A percentile compares a stretch with the other conserved stretches of the same genome.
phyloP scores from a whole-genome alignment of 345 rosid species.

The Rhodamnia rubescens region DNA sequence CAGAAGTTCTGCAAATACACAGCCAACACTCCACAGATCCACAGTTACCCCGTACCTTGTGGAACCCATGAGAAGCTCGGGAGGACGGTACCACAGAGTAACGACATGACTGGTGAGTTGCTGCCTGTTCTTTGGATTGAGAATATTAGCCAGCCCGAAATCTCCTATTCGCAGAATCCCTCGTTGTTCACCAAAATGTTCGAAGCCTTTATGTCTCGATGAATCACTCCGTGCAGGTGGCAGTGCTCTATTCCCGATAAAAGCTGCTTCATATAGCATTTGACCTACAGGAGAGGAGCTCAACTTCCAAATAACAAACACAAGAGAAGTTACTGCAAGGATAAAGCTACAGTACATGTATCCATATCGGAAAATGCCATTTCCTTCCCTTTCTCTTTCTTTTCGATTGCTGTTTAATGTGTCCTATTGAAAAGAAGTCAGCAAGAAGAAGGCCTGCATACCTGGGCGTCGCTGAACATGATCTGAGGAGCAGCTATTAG shows the following conservation, averaged over 20 bases:
- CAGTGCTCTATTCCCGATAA: constrained; percentile 28
- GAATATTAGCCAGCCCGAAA: constrained; percentile 28
- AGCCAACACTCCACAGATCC: constrained; percentile 40
- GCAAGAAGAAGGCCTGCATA: neutral
- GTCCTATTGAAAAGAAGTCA: neutral
- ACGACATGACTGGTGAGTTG: constrained; percentile 34
- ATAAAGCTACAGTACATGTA: neutral
- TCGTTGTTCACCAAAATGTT: constrained; percentile 15
- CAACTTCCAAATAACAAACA: neutral
- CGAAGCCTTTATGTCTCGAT: constrained; percentile 29
- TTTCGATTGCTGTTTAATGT: neutral
- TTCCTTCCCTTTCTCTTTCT: neutral
- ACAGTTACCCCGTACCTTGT: constrained; percentile 14
- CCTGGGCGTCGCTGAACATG: constrained; percentile 28
- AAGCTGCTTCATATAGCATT: constrained; percentile 34
- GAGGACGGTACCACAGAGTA: constrained; percentile 43
- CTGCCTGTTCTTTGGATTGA: constrained; percentile 6
- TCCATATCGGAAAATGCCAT: neutral
- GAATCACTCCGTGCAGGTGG: constrained; percentile 26
- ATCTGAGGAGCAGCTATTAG: constrained; percentile 19
- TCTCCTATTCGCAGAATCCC: constrained; percentile 29
- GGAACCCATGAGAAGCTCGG: constrained; percentile 35
- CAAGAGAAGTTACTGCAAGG: neutral
- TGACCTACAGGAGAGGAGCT: constrained; percentile 13
- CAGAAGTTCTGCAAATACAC: constrained; percentile 32